Base-by-base conservation (phyloP, 1,139 yeast species). In the Suhomyces terraborum region DNA sequence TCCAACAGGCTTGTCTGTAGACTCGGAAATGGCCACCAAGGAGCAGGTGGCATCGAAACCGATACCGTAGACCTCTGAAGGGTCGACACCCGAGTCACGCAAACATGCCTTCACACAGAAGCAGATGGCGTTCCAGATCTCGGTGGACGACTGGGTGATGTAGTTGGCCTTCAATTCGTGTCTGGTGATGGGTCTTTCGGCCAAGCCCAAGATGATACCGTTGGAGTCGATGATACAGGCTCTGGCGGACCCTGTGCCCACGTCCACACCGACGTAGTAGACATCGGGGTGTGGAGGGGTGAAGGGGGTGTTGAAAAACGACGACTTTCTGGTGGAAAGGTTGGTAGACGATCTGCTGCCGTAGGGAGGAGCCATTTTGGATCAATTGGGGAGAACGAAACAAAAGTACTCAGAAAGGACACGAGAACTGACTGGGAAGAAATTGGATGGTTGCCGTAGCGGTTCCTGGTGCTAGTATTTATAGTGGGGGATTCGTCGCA, bases 41-140 rank as follows among this genome's bases (percentile, higher is more conserved):
- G 98, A 93, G 64, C 98, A 93, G 19, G 98, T 93, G 22, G 97
- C 98, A 64, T 93, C 98, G 55, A 91, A 93, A 1, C 98, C 98
- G 51, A 93, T 80, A 43, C 98, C 98, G 54, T 76, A 77, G 27
- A 93, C 84, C 17, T 73, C 72, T 4, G 66, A 55, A 1, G 87
- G 81, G 40, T 84, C 84, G 30, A 89, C 79, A 3, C 83, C 84
- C 5, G 94, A 77, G 43, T 88, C 95, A 22, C 82, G 66, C 28
- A 91, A 64, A 42, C 88, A 83, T 17, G 80, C 70, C 54, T 79
- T 80, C 42, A 88, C 93, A 69, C 96, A 88, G 66, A 74, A 80
- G 57, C 95, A 84, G 50, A 91, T 83, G 34, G 93, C 79, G 43
- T 82, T 79, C 98, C 98, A 93, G 50, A 93, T 93, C 61, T 93